A percentile compares a stretch with the other conserved stretches of the same genome.
Evolutionary conservation across 177 flowering plant species (phyloP).

Genomic region (Telopea speciosissima): DNA sequence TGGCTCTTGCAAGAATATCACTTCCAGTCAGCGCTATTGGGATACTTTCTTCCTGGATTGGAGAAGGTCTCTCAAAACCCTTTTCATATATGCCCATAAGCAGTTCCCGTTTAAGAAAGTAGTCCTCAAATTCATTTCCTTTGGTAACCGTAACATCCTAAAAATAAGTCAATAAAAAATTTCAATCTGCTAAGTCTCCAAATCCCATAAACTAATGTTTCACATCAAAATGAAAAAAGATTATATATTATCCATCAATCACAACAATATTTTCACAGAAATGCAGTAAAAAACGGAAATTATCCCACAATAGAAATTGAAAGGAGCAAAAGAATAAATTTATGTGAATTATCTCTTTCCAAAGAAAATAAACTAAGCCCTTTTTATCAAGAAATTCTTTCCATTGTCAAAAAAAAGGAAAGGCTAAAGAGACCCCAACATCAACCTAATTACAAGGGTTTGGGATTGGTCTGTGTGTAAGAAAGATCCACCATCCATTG

Average conservation of each 20-base stretch:
- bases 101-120: slow-evolving; percentile 35
- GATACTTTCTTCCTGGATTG: slow-evolving; percentile 38
- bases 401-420: no score
- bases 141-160: slow-evolving; percentile 41
- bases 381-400: no score
- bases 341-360: background rate
- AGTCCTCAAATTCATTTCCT: slow-evolving; percentile 39
- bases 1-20: slow-evolving; percentile 39
- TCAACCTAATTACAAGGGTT: no score
- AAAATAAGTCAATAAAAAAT: background rate
- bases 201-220: background rate
- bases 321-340: background rate
- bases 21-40: slow-evolving; percentile 40
- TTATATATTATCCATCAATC: background rate
- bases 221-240: background rate
- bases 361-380: no score
- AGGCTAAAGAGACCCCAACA: no score
- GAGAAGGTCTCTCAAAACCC: slow-evolving; percentile 40
- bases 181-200: background rate
- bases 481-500: no score
- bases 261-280: background rate
- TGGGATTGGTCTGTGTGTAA: no score
- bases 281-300: background rate
- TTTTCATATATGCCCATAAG: slow-evolving; percentile 42
- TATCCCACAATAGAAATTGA: background rate